A percentile compares a stretch with the other conserved stretches of the same genome.
These are phyloP conservation scores for Kodamaea hsintzibuensis DNA, from an alignment of 805 yeast species.

Conservation along the genomic window DNA sequence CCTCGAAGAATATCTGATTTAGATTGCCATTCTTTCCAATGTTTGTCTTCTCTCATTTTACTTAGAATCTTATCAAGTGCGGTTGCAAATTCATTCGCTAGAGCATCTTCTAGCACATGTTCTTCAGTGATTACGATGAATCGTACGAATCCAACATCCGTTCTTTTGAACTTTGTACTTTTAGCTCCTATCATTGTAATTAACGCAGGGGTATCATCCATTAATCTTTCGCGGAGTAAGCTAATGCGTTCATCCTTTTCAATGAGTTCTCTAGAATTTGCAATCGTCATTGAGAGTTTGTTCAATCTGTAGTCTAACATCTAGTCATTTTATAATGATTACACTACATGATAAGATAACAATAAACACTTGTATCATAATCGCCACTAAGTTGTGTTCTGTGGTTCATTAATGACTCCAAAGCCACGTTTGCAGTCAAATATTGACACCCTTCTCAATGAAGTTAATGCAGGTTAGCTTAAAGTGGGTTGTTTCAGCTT, in stretches of 20 bases:
- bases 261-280: not conserved
- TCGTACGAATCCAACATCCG: not conserved
- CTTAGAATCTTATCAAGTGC: not conserved
- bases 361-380: too few relatives aligned
- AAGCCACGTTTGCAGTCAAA: too few relatives aligned
- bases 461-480: too few relatives aligned
- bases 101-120: not conserved
- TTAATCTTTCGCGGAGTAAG: not conserved
- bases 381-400: too few relatives aligned
- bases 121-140: not conserved
- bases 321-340: too few relatives aligned
- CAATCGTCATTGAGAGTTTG: not conserved
- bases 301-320: too few relatives aligned
- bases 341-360: too few relatives aligned
- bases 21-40: not conserved
- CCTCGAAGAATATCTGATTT: not conserved
- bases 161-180: not conserved
- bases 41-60: not conserved
- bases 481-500: too few relatives aligned
- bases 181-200: not conserved
- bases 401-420: too few relatives aligned
- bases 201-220: not conserved
- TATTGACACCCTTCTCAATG: too few relatives aligned
- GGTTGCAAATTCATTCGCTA: not conserved
- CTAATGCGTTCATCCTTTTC: not conserved